Evolutionary conservation across 2,329 filamentous ascomycete species (phyloP), one percentile per base, ranked within the genome.

Genomic region (Nigrospora sphaerica): DNA sequence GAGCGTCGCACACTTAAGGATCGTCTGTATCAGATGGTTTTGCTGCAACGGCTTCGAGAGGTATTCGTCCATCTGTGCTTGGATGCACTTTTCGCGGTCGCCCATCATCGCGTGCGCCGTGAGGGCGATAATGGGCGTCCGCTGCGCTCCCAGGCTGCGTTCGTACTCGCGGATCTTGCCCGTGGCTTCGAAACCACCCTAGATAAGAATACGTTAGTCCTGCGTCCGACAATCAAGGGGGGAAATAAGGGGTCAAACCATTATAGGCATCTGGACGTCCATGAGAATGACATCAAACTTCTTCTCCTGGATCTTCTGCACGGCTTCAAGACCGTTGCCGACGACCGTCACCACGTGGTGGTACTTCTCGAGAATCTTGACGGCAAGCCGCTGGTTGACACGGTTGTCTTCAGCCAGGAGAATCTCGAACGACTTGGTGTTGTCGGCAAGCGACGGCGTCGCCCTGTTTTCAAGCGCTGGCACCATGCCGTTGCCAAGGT

Each of bases 231-330:
- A 43, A 33, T 34, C 45, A 40, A 16, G 44, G 33, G 28, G 39
- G 57, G 52, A 53, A 44, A 28, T 38, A 33, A 53, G 51, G 44
- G n/a, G 32, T 49, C 81, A 72, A 70, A 87, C 84, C 91, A 97
- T 97, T 59, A 97, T 87, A n/a, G 93, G 93, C 93, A 98, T 98
- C 65, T 97, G 93, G 16, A 98, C 93, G 62, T 98, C 93, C 93
- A 98, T 98, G 42, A 98, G 77, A 53, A 98, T 93, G 51, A 95
- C 88, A 65, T 98, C 93, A 64, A 95, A 98, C 62, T 88, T 86
- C 70, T 86, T 92, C 63, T 85, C 81, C 74, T 95, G 91, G 57
- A 96, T 83, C n/a, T 87, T 84, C 61, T 96, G 87, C 13, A 97
- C 83, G 2, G 93, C 93, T 62, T 97, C 92, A 53, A 91, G 78